Base-by-base conservation (phyloP, 352 stramenopile species). In the Globisporangium spiculum region DNA sequence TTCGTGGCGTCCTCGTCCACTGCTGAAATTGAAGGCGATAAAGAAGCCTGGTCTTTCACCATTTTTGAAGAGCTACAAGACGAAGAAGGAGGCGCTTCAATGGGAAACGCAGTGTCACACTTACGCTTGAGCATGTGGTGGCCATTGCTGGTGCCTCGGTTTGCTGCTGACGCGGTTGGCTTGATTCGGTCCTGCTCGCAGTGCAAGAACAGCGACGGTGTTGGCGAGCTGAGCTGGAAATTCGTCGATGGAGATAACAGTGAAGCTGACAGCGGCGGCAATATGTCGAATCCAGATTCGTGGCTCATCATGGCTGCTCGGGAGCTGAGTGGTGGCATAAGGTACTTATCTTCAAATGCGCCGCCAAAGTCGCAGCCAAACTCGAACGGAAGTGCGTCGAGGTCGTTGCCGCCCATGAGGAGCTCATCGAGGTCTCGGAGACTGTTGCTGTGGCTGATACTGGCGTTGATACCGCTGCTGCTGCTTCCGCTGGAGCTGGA, bases 301-400 rank as follows among this genome's bases (percentile, higher is more conserved):
- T 56, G 34, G 22, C 9, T 34, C 34, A 38, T 22, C 34, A 38
- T 22, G 3, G 53, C 20, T 46, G 53, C 52, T 1, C 32, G 32
- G 16, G 48, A 50, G 46, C 55, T 70, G 24, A 60, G 55, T 2
- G 71, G 65, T 0, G 61, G 60, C 10, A 69, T 41, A 22, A 79
- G 26, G 32, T 73, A 65, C 32, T 78, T 79, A 34, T 76, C 75
- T 8, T 82, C 75, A 50, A 82, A 82, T 10, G 66, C 59, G 18
- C 66, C 69, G n/a, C 70, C 73, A 65, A 80, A 82, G 57, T 82
- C 75, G 27, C 75, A 82, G 14, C 73, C 66, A 62, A 82, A 76
- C 63, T 82, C 75, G 55, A 82, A 79, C 48, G 73, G 73, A 27
- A 82, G 71, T 32, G 73, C 60, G 38, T 80, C 73, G 14, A 79